phyloP scores from a whole-genome alignment of 140 eudicot species.

The Cichorium intybus region DNA sequence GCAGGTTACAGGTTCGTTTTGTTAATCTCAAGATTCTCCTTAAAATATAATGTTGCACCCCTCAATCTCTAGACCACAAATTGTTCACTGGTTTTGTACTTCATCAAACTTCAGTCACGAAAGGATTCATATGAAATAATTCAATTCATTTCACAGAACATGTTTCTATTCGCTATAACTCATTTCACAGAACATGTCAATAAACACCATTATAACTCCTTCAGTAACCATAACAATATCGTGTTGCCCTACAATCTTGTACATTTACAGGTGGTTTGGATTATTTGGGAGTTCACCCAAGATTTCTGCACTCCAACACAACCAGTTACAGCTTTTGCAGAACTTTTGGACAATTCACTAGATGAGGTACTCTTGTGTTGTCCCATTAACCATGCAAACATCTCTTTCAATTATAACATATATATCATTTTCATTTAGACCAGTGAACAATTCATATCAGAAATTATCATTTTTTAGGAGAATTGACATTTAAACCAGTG shows the following conservation, averaged over 20 bases:
- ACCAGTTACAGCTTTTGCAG: conserved; percentile 97
- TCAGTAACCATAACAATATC: too few species aligned
- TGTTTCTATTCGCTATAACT: too few species aligned
- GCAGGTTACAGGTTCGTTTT: too few species aligned
- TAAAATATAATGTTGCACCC: not conserved
- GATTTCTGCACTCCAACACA: conserved; percentile 85
- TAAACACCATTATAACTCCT: too few species aligned
- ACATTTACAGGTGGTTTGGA: conserved; percentile 82
- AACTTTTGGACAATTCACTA: conserved; percentile 82
- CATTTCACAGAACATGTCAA: too few species aligned
- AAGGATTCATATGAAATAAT: too few species aligned
- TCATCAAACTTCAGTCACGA: too few species aligned
- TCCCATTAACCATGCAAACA: not conserved
- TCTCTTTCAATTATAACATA: not conserved
- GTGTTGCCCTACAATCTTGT: not conserved
- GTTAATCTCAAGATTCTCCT: not conserved
- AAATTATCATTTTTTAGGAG: too few species aligned
- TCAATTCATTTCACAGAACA: too few species aligned
- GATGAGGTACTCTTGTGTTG: conserved; percentile 61
- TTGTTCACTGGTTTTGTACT: not conserved
- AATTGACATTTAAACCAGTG: too few species aligned
- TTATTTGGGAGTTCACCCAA: conserved; percentile 90
- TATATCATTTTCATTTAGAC: not conserved
- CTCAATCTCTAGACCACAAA: not conserved
- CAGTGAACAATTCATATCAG: too few species aligned